Evolutionary conservation across 2,329 filamentous ascomycete genomes (phyloP).

Genomic region (Coleophoma crateriformis): DNA sequence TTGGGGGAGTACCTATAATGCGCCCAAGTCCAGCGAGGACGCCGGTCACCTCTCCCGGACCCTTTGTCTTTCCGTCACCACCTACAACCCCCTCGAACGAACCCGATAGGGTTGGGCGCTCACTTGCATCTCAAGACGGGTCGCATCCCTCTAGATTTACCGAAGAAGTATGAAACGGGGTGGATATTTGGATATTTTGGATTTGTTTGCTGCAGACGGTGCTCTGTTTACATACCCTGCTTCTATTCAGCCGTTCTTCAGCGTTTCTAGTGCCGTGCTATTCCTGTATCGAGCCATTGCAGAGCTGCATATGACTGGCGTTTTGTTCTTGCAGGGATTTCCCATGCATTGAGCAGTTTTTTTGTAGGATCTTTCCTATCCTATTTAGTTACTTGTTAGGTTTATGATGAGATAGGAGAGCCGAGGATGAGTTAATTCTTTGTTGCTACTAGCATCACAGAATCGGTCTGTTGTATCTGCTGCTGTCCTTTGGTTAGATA

Average conservation of each 20-base stretch:
- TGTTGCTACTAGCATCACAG: no score
- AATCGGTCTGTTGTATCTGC: no score
- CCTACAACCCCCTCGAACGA: conserved; percentile 13
- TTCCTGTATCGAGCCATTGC: conserved; percentile 7
- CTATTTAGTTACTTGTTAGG: no score
- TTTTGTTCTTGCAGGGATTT: conserved; percentile 8
- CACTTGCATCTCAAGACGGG: conserved; percentile 37
- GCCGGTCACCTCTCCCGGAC: conserved; percentile 50
- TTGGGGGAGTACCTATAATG: conserved; percentile 55
- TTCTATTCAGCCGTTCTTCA: conserved; percentile 16
- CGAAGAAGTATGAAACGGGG: conserved; percentile 33
- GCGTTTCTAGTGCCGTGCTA: conserved; percentile 3
- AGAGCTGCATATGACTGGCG: conserved; percentile 20
- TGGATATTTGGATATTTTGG: background rate
- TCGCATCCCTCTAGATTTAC: conserved; percentile 39
- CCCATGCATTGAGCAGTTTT: conserved; percentile 13
- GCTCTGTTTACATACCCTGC: conserved; percentile 16
- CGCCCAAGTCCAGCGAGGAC: conserved; percentile 61
- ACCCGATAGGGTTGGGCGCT: conserved; percentile 31
- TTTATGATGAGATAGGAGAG: no score
- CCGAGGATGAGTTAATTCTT: no score
- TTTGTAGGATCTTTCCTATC: conserved; percentile 9
- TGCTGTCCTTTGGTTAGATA: no score
- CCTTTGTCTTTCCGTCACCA: conserved; percentile 32
- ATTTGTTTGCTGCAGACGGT: conserved; percentile 11